phyloP scores from a whole-genome alignment of 148 eudicot species.

The Chenopodium berlandieri region DNA sequence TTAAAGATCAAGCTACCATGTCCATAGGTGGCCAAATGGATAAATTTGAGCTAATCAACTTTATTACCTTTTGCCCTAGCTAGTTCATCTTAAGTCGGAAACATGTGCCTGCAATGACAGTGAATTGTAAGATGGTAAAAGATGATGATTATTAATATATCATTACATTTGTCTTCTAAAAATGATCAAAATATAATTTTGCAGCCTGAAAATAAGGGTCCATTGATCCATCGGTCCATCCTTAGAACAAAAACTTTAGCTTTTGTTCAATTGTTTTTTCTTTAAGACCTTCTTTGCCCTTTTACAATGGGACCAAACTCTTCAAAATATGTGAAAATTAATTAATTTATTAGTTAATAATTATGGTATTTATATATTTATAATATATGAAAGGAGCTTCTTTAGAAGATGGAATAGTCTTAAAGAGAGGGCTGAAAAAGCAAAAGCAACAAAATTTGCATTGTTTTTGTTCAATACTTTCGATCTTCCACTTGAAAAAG shows the following conservation, averaged over 20 bases:
- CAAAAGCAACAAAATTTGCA: slow-evolving; percentile 38
- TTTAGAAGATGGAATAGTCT: slow-evolving; percentile 70
- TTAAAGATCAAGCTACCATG: neutral
- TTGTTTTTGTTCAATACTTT: slow-evolving; percentile 42
- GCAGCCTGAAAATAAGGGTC: slow-evolving; percentile 13
- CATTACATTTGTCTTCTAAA: slow-evolving; percentile 43
- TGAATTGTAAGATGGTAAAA: slow-evolving; percentile 36
- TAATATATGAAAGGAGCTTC: slow-evolving; percentile 23
- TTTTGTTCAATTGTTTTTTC: slow-evolving; percentile 2
- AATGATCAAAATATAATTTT: slow-evolving; percentile 8
- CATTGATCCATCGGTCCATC: neutral
- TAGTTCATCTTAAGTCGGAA: slow-evolving; percentile 34
- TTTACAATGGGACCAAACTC: neutral
- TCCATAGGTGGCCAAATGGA: neutral
- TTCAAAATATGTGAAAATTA: neutral
- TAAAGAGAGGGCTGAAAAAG: slow-evolving; percentile 69
- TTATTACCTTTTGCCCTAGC: neutral
- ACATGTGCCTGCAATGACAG: slow-evolving; percentile 71
- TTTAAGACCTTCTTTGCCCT: neutral
- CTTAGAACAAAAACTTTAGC: neutral
- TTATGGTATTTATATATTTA: neutral
- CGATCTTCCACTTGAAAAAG: slow-evolving; percentile 59
- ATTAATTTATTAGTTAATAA: no score
- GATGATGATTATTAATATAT: slow-evolving; percentile 70
- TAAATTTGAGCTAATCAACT: neutral